A percentile compares a stretch with the other conserved stretches of the same genome.
Conservation (phyloP, 768 basidiomycete genomes). For the Rhodotorula kratochvilovae region DNA sequence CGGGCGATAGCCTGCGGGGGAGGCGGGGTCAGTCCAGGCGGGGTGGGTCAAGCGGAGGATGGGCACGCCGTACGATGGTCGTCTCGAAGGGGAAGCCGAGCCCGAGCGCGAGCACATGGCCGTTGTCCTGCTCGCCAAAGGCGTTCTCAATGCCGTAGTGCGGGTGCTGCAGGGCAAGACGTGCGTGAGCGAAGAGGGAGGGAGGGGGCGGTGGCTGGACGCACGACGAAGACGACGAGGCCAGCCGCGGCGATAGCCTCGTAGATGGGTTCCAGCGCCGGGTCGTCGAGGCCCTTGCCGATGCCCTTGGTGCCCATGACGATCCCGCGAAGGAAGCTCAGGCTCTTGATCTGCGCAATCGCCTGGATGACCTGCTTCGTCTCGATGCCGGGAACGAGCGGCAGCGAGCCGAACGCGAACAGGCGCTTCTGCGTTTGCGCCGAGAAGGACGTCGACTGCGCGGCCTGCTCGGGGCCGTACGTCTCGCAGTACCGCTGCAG, state of each 20-base stretch:
- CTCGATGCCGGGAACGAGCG: constrained; percentile 66
- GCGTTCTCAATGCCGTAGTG: constrained; percentile 74
- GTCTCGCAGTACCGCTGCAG: constrained; percentile 73
- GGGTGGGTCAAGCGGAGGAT: background rate
- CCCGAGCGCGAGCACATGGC: constrained; percentile 79
- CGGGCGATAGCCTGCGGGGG: constrained; percentile 61
- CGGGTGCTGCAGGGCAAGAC: constrained; percentile 30
- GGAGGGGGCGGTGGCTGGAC: background rate
- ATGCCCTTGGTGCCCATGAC: constrained; percentile 78
- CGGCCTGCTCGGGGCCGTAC: constrained; percentile 42
- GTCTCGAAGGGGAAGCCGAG: constrained; percentile 89
- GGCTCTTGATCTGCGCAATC: constrained; percentile 61
- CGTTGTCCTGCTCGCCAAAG: constrained; percentile 73
- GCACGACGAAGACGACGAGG: constrained; percentile 66
- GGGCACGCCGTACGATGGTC: constrained; percentile 60
- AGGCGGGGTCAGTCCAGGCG: background rate
- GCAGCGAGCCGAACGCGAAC: constrained; percentile 79
- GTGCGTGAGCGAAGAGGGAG: background rate
- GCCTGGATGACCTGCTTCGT: constrained; percentile 59
- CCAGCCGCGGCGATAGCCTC: constrained; percentile 64
- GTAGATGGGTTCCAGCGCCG: constrained; percentile 73
- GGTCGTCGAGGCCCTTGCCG: constrained; percentile 76
- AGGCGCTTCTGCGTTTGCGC: constrained; percentile 57
- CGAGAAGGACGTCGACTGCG: constrained; percentile 16
- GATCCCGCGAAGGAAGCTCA: constrained; percentile 67